A percentile compares a stretch with the other conserved stretches of the same genome.
Conservation (phyloP, 305 asterid species). For the Rubia peregrina region DNA sequence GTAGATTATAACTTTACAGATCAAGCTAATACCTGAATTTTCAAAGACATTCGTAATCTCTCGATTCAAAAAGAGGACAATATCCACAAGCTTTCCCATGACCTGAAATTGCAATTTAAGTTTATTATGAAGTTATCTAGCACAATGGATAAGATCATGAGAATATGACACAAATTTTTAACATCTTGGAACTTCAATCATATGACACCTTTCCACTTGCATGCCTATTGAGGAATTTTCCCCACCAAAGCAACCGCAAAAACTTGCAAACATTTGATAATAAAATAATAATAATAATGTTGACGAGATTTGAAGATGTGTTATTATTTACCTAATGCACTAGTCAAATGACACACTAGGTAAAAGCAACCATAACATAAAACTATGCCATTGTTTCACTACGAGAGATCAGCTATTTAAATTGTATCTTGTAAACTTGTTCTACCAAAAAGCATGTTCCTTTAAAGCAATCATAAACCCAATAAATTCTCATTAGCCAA, state of each 20-base stretch:
- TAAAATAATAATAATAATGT: neutral
- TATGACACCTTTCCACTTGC: neutral
- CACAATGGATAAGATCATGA: neutral
- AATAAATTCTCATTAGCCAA: neutral
- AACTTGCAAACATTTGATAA: neutral
- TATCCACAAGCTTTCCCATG: slow-evolving; percentile 76
- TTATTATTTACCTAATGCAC: neutral
- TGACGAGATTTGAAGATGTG: neutral
- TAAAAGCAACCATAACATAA: neutral
- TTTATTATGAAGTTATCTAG: neutral
- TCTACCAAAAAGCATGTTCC: neutral
- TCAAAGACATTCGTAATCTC: slow-evolving; percentile 54
- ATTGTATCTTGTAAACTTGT: neutral
- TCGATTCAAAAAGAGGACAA: slow-evolving; percentile 59
- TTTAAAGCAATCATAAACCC: neutral
- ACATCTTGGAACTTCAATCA: neutral
- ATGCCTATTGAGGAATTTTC: neutral
- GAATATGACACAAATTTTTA: neutral
- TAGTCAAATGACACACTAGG: neutral
- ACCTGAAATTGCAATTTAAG: slow-evolving; percentile 39
- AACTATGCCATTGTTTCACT: neutral
- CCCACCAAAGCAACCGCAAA: neutral
- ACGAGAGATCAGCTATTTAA: neutral
- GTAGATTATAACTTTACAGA: slow-evolving; percentile 9
- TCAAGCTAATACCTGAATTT: slow-evolving; percentile 43